Evolutionary conservation across 345 rosid genomes (phyloP).

Genomic region (Acer saccharum): DNA sequence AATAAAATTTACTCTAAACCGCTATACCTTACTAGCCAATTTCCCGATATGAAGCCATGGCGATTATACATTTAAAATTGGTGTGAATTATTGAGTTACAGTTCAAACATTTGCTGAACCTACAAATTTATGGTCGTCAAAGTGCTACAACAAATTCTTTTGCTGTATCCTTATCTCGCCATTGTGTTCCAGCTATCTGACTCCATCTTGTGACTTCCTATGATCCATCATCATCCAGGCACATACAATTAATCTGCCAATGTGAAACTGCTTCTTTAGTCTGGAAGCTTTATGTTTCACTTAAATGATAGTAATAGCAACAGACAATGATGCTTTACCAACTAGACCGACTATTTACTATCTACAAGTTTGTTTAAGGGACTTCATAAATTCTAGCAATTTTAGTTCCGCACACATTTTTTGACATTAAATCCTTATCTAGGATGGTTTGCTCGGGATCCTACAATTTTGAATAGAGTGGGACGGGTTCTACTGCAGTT

Average conservation of each 20-base stretch:
- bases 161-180: too few species aligned
- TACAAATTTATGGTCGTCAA: too few species aligned
- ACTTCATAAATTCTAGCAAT: background rate
- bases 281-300: background rate
- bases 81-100: too few species aligned
- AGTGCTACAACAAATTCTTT: too few species aligned
- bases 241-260: background rate
- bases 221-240: background rate
- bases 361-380: background rate
- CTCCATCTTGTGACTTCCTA: too few species aligned
- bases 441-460: slow-evolving; percentile 97
- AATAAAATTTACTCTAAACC: too few species aligned
- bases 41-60: too few species aligned
- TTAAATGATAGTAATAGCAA: background rate
- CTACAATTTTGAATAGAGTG: slow-evolving; percentile 57
- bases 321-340: background rate
- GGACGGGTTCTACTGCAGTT: slow-evolving; percentile 63
- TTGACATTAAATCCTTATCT: slow-evolving; percentile 19
- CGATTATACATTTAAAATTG: too few species aligned
- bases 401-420: background rate
- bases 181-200: too few species aligned
- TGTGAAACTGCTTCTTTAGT: background rate
- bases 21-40: too few species aligned
- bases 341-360: background rate
- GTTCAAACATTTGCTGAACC: too few species aligned